phyloP scores from a whole-genome alignment of 495 filamentous ascomycete genomes.

The Trichocladium antarcticum region DNA sequence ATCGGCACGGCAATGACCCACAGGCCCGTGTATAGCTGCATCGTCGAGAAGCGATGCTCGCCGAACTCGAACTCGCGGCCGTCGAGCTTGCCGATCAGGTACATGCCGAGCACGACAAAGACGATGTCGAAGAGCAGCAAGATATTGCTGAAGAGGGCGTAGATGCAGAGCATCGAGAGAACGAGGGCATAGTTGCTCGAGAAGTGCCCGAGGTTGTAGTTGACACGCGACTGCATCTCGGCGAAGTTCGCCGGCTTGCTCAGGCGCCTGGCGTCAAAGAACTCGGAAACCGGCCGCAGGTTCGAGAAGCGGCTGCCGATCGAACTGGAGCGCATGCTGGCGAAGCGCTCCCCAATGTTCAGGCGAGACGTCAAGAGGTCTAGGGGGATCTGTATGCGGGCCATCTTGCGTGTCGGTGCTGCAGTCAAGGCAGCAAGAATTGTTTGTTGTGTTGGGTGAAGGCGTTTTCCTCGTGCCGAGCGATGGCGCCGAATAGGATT shows the following conservation, averaged over 20 bases:
- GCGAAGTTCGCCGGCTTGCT: conserved; percentile 86
- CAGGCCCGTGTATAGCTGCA: conserved; percentile 86
- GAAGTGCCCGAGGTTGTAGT: conserved; percentile 95
- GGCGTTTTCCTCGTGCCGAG: neutral
- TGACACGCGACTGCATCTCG: conserved; percentile 86
- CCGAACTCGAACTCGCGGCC: conserved; percentile 83
- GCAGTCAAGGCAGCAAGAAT: neutral
- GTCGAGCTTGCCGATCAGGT: conserved; percentile 74
- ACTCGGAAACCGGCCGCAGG: conserved; percentile 81
- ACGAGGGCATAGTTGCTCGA: conserved; percentile 95
- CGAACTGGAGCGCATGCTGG: conserved; percentile 64
- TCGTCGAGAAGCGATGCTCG: conserved; percentile 68
- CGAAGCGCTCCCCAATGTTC: conserved; percentile 63
- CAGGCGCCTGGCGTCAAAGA: conserved; percentile 87
- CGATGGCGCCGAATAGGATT: neutral
- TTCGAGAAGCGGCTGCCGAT: conserved; percentile 79
- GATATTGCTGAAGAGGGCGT: conserved; percentile 78
- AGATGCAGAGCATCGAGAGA: conserved; percentile 90
- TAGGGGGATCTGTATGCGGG: conserved; percentile 80
- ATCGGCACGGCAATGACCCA: conserved; percentile 72
- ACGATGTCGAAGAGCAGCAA: conserved; percentile 82
- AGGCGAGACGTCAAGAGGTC: conserved; percentile 83
- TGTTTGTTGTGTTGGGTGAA: neutral
- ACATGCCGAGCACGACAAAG: conserved; percentile 74
- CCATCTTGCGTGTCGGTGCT: conserved; percentile 44